Evolutionary conservation across 1,139 yeast species (phyloP).

Genomic region (Diutina siamensis): DNA sequence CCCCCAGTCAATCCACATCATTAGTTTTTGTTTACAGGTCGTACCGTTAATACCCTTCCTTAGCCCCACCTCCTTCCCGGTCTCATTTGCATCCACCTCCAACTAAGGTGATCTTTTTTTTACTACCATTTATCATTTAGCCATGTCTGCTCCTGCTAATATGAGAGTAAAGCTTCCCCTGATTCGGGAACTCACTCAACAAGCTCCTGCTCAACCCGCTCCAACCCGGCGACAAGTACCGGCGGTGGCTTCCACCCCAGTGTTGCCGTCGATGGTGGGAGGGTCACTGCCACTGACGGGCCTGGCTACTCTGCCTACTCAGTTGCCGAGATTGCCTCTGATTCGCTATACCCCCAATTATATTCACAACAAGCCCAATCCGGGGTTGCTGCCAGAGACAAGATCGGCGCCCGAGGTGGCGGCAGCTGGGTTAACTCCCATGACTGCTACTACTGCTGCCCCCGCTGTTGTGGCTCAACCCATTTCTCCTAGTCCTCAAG

Average conservation of each 20-base stretch:
- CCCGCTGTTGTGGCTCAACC: neutral
- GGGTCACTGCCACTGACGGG: neutral
- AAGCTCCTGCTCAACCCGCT: neutral
- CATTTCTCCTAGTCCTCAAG: neutral
- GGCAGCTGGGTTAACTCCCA: neutral
- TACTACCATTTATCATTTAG: neutral
- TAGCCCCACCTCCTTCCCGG: neutral
- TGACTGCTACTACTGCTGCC: neutral
- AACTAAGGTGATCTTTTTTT: neutral
- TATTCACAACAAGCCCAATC: neutral
- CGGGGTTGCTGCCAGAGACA: neutral
- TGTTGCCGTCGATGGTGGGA: neutral
- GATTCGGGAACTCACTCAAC: conserved; percentile 2
- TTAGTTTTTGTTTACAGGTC: no score
- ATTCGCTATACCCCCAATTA: conserved; percentile 2
- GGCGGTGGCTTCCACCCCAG: neutral
- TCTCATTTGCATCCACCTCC: neutral
- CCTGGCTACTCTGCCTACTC: conserved; percentile 1
- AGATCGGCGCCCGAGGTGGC: neutral
- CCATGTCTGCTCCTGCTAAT: neutral
- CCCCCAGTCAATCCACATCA: neutral
- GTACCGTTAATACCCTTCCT: no score
- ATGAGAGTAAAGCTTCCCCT: conserved; percentile 2
- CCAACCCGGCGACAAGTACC: neutral
- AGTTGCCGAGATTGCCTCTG: neutral